Evolutionary conservation across 83 land plant genomes (phyloP).

Genomic region (Thuja plicata): DNA sequence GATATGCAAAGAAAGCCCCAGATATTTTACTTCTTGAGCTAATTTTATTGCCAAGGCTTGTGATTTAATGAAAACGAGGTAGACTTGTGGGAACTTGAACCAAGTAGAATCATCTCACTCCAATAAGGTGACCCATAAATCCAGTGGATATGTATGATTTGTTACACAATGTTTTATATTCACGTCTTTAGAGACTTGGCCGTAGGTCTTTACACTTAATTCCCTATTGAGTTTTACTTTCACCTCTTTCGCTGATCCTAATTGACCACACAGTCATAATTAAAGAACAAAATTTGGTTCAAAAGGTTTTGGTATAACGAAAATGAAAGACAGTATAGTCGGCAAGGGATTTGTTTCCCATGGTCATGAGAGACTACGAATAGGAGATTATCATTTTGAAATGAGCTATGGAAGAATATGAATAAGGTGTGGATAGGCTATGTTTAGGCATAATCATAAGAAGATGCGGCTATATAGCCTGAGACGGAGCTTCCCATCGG

Average conservation of each 20-base stretch:
- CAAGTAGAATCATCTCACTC: neutral
- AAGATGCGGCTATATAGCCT: too few relatives aligned
- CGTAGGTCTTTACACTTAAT: neutral
- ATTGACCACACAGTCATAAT: neutral
- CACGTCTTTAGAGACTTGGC: neutral
- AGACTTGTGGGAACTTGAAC: neutral
- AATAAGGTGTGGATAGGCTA: too few relatives aligned
- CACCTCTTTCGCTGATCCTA: neutral
- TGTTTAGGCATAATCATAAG: too few relatives aligned
- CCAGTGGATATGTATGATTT: neutral
- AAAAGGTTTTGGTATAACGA: neutral
- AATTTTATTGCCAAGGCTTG: neutral
- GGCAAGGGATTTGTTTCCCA: too few relatives aligned
- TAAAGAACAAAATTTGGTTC: neutral
- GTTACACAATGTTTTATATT: neutral
- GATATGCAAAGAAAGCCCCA: neutral
- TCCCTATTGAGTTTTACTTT: neutral
- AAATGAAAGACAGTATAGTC: neutral
- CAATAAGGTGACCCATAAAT: neutral
- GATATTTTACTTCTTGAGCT: neutral
- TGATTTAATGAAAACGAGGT: neutral
- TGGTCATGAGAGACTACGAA: too few relatives aligned
- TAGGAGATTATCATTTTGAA: too few relatives aligned
- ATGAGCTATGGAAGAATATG: too few relatives aligned
- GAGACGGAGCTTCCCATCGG: too few relatives aligned